Evolutionary conservation across 2,329 filamentous ascomycete species (phyloP).

Genomic region (Orbilia brochopaga): DNA sequence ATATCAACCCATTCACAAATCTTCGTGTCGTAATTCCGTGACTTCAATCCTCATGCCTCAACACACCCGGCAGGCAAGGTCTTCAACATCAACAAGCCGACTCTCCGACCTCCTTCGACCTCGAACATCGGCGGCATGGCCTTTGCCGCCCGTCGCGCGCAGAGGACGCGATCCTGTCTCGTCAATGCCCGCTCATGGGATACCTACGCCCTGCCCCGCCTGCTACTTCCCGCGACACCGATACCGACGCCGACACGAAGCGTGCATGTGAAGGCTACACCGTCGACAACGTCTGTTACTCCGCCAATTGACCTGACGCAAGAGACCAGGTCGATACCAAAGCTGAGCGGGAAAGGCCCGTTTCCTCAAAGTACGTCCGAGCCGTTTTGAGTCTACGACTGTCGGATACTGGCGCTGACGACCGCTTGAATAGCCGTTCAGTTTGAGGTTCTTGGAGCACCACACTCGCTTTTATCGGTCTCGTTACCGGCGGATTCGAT

Average conservation of each 20-base stretch:
- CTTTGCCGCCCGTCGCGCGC: constrained; percentile 36
- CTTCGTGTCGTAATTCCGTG: background rate
- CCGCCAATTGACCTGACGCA: constrained; percentile 53
- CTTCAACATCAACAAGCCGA: background rate
- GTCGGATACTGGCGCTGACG: constrained; percentile 4
- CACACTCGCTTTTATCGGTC: constrained; percentile 92
- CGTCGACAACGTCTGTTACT: constrained; percentile 53
- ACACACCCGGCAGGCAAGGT: background rate
- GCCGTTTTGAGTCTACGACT: background rate
- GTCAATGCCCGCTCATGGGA: constrained; percentile 20
- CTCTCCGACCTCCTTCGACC: background rate
- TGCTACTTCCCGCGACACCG: constrained; percentile 21
- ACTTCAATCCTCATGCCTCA: background rate
- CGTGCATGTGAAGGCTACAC: constrained; percentile 54
- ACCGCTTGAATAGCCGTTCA: constrained; percentile 72
- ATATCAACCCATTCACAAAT: constrained; percentile 14
- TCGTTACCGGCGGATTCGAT: constrained; percentile 90
- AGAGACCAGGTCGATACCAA: constrained; percentile 54
- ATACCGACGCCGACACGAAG: constrained; percentile 20
- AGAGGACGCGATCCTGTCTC: constrained; percentile 47
- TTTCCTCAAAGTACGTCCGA: constrained; percentile 53
- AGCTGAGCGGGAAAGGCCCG: constrained; percentile 54
- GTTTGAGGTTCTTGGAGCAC: constrained; percentile 90
- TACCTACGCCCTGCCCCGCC: constrained; percentile 12
- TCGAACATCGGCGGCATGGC: constrained; percentile 37